phyloP scores from a whole-genome alignment of 352 stramenopile species.

The Phytopythium sindhum region DNA sequence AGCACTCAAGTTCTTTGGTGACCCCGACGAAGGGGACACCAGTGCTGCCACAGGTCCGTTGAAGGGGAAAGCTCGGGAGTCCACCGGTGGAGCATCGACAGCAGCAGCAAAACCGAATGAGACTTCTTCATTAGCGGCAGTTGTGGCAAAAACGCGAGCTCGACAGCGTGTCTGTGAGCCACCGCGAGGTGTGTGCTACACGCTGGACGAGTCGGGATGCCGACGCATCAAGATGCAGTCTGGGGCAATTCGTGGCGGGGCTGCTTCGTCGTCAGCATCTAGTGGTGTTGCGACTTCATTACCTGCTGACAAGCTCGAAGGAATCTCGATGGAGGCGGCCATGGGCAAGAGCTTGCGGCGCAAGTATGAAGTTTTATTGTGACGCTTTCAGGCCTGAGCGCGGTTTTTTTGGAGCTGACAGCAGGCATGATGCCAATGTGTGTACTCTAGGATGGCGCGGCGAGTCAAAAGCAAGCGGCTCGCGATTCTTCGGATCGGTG shows the following conservation, averaged over 20 bases:
- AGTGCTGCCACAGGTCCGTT: neutral
- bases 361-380: slow-evolving; percentile 29
- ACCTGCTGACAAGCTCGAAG: slow-evolving; percentile 17
- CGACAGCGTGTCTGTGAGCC: slow-evolving; percentile 11
- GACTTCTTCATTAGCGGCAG: neutral
- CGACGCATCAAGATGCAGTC: slow-evolving; percentile 75
- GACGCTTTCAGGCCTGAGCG: no score
- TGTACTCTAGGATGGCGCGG: slow-evolving; percentile 41
- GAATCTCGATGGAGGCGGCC: slow-evolving; percentile 54
- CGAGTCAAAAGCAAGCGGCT: slow-evolving; percentile 49
- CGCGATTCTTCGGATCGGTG: slow-evolving; percentile 32
- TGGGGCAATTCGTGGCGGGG: slow-evolving; percentile 8
- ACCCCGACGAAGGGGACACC: slow-evolving; percentile 16
- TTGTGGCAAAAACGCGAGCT: neutral
- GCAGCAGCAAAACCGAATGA: neutral
- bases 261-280: neutral
- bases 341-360: slow-evolving; percentile 49
- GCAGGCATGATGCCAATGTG: neutral
- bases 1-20: slow-evolving; percentile 78
- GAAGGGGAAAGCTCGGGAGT: neutral
- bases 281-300: neutral
- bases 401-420: neutral
- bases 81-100: neutral
- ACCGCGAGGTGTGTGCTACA: slow-evolving; percentile 72
- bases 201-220: slow-evolving; percentile 51